Conservation (phyloP, 345 rosid genomes). For the Litchi chinensis region DNA sequence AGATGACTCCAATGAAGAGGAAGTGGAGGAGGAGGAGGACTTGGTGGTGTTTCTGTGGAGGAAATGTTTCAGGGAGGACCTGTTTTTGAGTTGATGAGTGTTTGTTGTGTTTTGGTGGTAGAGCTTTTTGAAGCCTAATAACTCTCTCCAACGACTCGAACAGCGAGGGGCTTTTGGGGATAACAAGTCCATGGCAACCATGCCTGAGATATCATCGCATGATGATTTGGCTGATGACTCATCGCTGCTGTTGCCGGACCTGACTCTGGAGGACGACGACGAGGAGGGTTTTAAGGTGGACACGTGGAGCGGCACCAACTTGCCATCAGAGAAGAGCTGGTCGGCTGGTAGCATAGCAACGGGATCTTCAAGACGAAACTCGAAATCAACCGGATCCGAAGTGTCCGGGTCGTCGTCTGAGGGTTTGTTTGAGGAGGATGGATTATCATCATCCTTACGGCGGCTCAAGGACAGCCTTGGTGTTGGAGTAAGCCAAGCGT, state of each 20-base stretch:
- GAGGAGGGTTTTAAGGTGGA: slow-evolving; percentile 23
- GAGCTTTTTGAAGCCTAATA: slow-evolving; percentile 73
- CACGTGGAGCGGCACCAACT: slow-evolving; percentile 75
- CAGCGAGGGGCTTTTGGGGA: slow-evolving; percentile 88
- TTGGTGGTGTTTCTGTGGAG: slow-evolving; percentile 74
- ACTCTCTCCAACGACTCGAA: slow-evolving; percentile 92
- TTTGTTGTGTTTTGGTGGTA: slow-evolving; percentile 42
- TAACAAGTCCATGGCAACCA: slow-evolving; percentile 40
- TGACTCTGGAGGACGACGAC: slow-evolving; percentile 20
- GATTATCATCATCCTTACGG: slow-evolving; percentile 43
- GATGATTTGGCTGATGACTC: slow-evolving; percentile 30
- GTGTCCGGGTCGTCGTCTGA: slow-evolving; percentile 13
- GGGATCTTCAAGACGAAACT: slow-evolving; percentile 85
- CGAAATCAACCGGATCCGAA: slow-evolving; percentile 55
- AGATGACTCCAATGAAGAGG: slow-evolving; percentile 40
- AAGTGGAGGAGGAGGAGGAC: slow-evolving; percentile 32
- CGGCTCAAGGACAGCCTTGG: slow-evolving; percentile 59
- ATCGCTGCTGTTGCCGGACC: slow-evolving; percentile 30
- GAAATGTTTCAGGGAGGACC: slow-evolving; percentile 54
- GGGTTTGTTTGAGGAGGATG: slow-evolving; percentile 20
- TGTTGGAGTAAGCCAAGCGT: slow-evolving; percentile 24
- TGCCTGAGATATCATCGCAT: slow-evolving; percentile 47
- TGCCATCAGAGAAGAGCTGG: slow-evolving; percentile 87
- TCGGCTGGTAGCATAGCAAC: slow-evolving; percentile 90
- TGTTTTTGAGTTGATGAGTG: no score